A percentile compares a stretch with the other conserved stretches of the same genome.
phyloP scores from a whole-genome alignment of 306 rosid genomes.

The Cicer arietinum region DNA sequence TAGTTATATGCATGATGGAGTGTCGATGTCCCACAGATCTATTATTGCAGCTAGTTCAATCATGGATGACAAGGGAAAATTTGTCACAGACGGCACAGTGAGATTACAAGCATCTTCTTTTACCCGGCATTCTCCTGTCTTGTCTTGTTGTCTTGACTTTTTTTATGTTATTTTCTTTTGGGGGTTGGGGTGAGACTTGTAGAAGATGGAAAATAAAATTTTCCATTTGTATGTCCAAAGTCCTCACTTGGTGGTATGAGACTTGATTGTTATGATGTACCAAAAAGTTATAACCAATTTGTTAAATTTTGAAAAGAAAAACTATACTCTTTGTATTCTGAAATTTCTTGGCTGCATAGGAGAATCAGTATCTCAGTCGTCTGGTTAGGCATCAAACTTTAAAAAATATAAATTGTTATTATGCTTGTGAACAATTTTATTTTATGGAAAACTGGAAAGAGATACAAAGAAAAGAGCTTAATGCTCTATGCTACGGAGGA shows the following conservation, averaged over 20 bases:
- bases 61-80: constrained; percentile 63
- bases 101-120: constrained; percentile 40
- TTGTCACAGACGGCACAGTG: constrained; percentile 66
- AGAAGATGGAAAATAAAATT: constrained; percentile 1
- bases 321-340: constrained; percentile 10
- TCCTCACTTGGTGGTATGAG: not conserved
- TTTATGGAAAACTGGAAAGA: constrained; percentile 2
- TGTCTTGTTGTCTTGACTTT: constrained; percentile 23
- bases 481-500: constrained; percentile 9
- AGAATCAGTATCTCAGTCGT: constrained; percentile 19
- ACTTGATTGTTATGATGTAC: not conserved
- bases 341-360: constrained; percentile 22
- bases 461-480: not conserved
- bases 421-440: constrained; percentile 7
- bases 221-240: constrained; percentile 17
- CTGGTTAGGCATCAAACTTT: constrained; percentile 38
- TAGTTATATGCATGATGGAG: constrained; percentile 77
- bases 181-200: constrained; percentile 20
- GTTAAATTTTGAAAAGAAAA: not conserved
- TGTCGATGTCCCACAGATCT: constrained; percentile 58
- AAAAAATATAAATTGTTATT: not conserved
- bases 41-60: constrained; percentile 56
- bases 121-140: constrained; percentile 15
- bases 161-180: constrained; percentile 20
- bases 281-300: not conserved